Evolutionary conservation across 2,329 filamentous ascomycete species (phyloP).

Genomic region (Apiospora sp.): DNA sequence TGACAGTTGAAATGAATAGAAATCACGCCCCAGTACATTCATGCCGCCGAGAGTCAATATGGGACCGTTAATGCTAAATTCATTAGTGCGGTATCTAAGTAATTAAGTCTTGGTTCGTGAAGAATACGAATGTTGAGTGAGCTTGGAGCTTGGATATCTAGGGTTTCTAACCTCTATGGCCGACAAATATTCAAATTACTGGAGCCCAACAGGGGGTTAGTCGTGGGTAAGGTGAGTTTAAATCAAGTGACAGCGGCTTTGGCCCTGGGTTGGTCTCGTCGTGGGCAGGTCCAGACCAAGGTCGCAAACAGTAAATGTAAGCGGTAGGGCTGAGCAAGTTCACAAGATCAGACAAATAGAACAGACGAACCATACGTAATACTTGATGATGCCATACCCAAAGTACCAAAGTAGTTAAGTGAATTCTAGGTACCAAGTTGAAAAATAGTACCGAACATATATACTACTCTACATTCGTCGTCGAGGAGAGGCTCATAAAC

Average conservation of each 20-base stretch:
- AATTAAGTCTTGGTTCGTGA: background rate
- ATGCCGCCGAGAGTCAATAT: background rate
- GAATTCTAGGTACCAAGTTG: too few species aligned
- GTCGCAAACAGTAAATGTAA: too few species aligned
- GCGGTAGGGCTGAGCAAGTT: background rate
- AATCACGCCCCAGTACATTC: background rate
- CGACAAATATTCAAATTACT: background rate
- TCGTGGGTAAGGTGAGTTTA: background rate
- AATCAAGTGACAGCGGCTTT: background rate
- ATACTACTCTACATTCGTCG: too few species aligned
- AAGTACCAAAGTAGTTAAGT: too few species aligned
- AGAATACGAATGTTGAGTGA: background rate
- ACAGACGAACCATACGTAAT: too few species aligned
- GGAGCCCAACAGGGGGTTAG: background rate
- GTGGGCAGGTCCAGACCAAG: background rate
- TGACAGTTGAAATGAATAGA: conserved; percentile 35
- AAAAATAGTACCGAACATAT: too few species aligned
- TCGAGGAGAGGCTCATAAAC: too few species aligned
- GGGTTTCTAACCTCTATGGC: too few species aligned
- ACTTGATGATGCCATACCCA: too few species aligned
- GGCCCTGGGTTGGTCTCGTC: background rate
- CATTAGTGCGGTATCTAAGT: background rate
- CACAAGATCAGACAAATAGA: too few species aligned
- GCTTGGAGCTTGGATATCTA: background rate
- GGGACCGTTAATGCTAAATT: background rate